Base-by-base conservation (phyloP, 2,329 filamentous ascomycete species). In the Colletotrichum kahawae region DNA sequence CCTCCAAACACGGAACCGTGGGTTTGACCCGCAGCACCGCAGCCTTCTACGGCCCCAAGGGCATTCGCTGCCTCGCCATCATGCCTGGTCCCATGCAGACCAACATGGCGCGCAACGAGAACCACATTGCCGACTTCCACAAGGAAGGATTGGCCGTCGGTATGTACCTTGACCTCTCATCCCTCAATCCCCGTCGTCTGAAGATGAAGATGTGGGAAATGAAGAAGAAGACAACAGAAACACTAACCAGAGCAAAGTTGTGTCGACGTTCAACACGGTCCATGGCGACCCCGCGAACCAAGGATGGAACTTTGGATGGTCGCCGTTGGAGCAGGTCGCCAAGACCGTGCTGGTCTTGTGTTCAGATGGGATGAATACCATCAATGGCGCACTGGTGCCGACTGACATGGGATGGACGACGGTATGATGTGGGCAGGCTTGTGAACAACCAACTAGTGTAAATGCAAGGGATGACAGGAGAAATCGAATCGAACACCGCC, bases 21-120 rank as follows among this genome's bases (percentile, higher is more conserved):
- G 89, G 88, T 1, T 81, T 91, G 68, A 90, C 89, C 10, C 89
- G 88, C 80, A 92, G 89, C 81, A 92, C 89, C 10, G 90, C 90
- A 2, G 85, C 86, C 0, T 89, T 85, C 78, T 92, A 92, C 78
- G 87, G 86, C 0, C 82, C 83, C 24, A 87, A 88, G 80, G 89
- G 89, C 27, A 89, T 92, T 74, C 85, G 70, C 7, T 73, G 71
- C 27, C 21, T 74, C 1, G 66, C 71, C 8, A 70, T 70, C 21
- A 87, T 90, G 77, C 83, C 90, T 56, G 90, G 88, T 12, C 87
- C 83, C n/a, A 91, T 92, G 87, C 75, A 83, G 21, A 92, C 90
- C 13, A 91, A 91, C 76, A 91, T 92, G 65, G 77, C 74, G 3
- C 38, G 36, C 10, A 57, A 59, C 7, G 43, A 68, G 33, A 21